These are phyloP conservation scores for Fusarium sp. DNA, from an alignment of 2,329 filamentous ascomycete species.

Conservation along the genomic window DNA sequence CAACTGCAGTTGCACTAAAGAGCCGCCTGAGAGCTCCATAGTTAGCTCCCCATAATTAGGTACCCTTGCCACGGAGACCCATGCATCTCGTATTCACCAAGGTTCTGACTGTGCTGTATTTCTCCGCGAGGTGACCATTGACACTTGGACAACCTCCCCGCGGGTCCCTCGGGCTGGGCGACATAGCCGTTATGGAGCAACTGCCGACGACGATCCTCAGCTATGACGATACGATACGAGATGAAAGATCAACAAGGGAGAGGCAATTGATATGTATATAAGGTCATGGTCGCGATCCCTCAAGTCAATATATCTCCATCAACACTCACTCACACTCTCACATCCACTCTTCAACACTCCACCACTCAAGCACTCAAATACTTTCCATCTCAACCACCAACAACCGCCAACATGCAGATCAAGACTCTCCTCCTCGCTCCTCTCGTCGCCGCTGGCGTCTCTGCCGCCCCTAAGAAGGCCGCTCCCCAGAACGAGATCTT, in stretches of 20 bases:
- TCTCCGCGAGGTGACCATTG: not conserved
- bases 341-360: not conserved
- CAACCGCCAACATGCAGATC: slow-evolving; percentile 49
- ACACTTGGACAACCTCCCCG: not conserved
- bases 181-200: slow-evolving; percentile 1
- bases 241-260: slow-evolving; percentile 3
- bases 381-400: not conserved
- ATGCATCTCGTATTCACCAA: slow-evolving; percentile 12
- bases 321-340: slow-evolving; percentile 16
- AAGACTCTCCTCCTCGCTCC: slow-evolving; percentile 45
- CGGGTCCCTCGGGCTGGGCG: slow-evolving; percentile 2
- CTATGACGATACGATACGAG: slow-evolving; percentile 11
- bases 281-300: slow-evolving; percentile 6
- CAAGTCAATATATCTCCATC: slow-evolving; percentile 1
- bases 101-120: not conserved
- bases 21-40: not conserved
- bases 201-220: slow-evolving; percentile 7
- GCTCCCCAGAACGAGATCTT: slow-evolving; percentile 53
- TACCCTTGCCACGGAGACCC: not conserved
- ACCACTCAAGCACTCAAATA: slow-evolving; percentile 1
- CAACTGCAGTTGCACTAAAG: not conserved
- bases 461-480: slow-evolving; percentile 49
- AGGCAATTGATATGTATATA: slow-evolving; percentile 25
- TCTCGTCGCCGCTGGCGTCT: slow-evolving; percentile 47
- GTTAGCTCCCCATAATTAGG: not conserved